A percentile compares a stretch with the other conserved stretches of the same genome.
Evolutionary conservation across 257 asterid species (phyloP).

Genomic region (Buddleja alternifolia): DNA sequence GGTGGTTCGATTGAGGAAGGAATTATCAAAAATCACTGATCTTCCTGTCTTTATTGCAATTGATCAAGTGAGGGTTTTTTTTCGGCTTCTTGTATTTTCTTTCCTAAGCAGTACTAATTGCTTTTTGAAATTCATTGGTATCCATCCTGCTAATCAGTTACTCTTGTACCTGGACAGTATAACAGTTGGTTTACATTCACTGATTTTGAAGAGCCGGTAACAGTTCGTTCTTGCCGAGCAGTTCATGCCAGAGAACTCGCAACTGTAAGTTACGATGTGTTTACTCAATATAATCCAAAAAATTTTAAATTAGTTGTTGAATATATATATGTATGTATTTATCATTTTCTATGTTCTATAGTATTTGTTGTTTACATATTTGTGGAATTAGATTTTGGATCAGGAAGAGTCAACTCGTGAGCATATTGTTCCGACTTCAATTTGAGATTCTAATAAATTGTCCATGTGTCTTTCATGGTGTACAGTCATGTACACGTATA

Average conservation of each 20-base stretch:
- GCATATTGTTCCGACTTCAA: not conserved
- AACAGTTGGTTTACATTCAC: conserved; percentile 98
- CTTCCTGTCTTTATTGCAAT: conserved; percentile 92
- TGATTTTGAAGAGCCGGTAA: conserved; percentile 80
- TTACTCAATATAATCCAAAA: conserved; percentile 8
- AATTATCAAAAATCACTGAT: conserved; percentile 75
- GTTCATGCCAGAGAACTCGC: conserved; percentile 90
- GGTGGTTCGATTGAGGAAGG: conserved; percentile 87
- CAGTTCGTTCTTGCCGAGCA: conserved; percentile 78
- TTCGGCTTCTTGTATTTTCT: conserved; percentile 8
- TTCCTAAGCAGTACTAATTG: conserved; percentile 20
- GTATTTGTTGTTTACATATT: conserved; percentile 2
- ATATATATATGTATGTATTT: too few species aligned
- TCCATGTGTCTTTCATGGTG: not conserved
- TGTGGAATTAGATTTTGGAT: conserved; percentile 8
- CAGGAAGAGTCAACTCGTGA: conserved; percentile 2
- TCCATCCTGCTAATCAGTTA: conserved; percentile 27
- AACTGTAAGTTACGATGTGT: conserved; percentile 58
- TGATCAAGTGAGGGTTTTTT: conserved; percentile 74
- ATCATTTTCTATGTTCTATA: conserved; percentile 12
- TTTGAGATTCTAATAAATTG: conserved; percentile 1
- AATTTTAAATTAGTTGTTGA: not conserved
- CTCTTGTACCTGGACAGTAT: conserved; percentile 61
- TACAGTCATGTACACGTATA: not conserved
- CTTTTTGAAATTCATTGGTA: conserved; percentile 21